Conservation (phyloP, 139 green algal species). For the Cymbomonas tetramitiformis region DNA sequence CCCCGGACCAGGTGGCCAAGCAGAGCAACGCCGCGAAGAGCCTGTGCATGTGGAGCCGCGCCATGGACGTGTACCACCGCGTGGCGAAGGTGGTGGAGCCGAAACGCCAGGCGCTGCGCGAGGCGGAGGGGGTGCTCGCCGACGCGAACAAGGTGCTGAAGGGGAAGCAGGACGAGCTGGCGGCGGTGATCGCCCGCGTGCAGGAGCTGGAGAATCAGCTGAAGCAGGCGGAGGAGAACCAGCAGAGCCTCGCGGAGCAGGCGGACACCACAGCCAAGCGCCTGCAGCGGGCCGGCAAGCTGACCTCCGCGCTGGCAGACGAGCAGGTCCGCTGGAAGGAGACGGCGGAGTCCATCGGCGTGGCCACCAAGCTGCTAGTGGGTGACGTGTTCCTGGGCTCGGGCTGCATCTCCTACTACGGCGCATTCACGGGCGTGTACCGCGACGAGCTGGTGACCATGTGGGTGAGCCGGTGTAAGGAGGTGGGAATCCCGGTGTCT, state of each 20-base stretch:
- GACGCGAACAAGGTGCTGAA: conserved; percentile 46
- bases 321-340: conserved; percentile 58
- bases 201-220: conserved; percentile 41
- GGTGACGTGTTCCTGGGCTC: conserved; percentile 56
- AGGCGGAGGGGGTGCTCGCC: conserved; percentile 44
- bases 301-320: conserved; percentile 52
- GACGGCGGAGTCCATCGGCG: conserved; percentile 40
- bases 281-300: conserved; percentile 55
- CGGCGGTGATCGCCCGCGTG: conserved; percentile 39
- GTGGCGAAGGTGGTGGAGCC: conserved; percentile 54
- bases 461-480: conserved; percentile 44
- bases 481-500: conserved; percentile 39
- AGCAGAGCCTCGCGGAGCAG: conserved; percentile 50
- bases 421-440: conserved; percentile 66
- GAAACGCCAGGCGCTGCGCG: conserved; percentile 45
- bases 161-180: conserved; percentile 57
- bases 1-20: conserved; percentile 50
- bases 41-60: conserved; percentile 68
- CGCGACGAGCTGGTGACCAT: conserved; percentile 36
- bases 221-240: conserved; percentile 44
- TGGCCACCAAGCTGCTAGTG: conserved; percentile 41
- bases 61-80: conserved; percentile 61
- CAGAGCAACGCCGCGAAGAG: conserved; percentile 53
- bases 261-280: conserved; percentile 45
- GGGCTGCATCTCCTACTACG: conserved; percentile 63